Percentiles rank a stretch among this genome's conserved stretches.
phyloP scores from a whole-genome alignment of 148 eudicot species.

The Rhododendron ferrugineum region DNA sequence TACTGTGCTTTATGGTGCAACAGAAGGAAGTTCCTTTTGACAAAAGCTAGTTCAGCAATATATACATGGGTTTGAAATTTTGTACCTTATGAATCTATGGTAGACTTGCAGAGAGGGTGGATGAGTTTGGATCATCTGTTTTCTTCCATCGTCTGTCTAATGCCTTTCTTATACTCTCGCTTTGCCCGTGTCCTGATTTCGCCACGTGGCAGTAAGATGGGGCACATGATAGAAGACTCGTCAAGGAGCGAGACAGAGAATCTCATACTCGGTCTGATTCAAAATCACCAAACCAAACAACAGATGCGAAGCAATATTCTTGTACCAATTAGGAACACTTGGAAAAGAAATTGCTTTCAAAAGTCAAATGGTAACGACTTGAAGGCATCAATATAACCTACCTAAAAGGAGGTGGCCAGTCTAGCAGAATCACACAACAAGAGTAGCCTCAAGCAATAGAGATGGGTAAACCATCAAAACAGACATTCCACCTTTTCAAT shows the following conservation, averaged over 20 bases:
- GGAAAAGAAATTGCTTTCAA: background rate
- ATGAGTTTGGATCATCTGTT: background rate
- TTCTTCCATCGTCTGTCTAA: background rate
- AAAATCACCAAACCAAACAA: background rate
- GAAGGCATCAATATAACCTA: background rate
- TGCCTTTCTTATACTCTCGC: background rate
- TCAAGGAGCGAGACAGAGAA: background rate
- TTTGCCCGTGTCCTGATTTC: background rate
- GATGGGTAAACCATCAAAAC: conserved; percentile 4
- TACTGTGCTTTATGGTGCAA: background rate
- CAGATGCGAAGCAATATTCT: no score
- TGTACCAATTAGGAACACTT: background rate
- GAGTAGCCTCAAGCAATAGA: background rate
- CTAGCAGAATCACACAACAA: background rate
- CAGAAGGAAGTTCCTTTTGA: background rate
- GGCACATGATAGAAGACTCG: background rate
- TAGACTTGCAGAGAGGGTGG: background rate
- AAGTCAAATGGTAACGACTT: background rate
- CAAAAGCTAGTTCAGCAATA: background rate
- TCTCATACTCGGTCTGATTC: background rate
- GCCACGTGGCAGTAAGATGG: background rate
- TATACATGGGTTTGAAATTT: background rate
- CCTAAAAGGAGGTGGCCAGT: conserved; percentile 3
- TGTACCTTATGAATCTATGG: background rate
- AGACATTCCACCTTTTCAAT: conserved; percentile 14